Base-by-base conservation (phyloP, 352 stramenopile genomes). In the Thalassiosira hispida region DNA sequence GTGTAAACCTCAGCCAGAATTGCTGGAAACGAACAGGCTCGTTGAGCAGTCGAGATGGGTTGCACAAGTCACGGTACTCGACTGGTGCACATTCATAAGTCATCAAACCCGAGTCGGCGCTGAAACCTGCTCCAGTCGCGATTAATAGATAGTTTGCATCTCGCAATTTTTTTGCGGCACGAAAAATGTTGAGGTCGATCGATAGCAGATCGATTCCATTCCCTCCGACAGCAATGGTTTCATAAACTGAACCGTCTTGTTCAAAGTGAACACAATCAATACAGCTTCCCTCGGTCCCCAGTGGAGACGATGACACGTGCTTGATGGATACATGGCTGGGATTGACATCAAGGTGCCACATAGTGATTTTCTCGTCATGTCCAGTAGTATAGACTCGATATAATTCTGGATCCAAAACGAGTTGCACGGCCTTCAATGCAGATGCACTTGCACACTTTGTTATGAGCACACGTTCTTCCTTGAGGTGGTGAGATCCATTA, bases 201-300 rank as follows among this genome's bases (percentile, higher is more conserved):
- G 69, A 84, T 47, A 56, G 25, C 22, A 87, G 9, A 69, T 81
- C 81, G 7, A 80, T 67, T 25, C 81, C 81, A 52, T 76, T 68
- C 6, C 81, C 81, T 20, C 63, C 66, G 52, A 83, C 49, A 57
- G 67, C 72, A 62, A 83, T 64, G 7, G 77, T 57, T 38, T 64
- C 52, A 55, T 33, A 51, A 29, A 38, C 31, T 44, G 46, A 51
- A 23, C 57, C 60, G 29, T 73, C 57, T 46, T 57, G 27, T 42
- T 25, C 55, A 25, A 40, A 29, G 40, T 47, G 27, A 31, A 55
- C 57, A 29, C 18, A 70, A 67, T 62, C 42, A n/a, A 73, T 68
- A 53, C 63, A 75, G 59, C 47, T 73, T 49, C 70, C 76, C 18
- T 79, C 64, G 42, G 52, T 79, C 25, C 63, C 63, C 9, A 77